Conservation (phyloP, 176 grass and related monocot genomes). For the Hordeum marinum region DNA sequence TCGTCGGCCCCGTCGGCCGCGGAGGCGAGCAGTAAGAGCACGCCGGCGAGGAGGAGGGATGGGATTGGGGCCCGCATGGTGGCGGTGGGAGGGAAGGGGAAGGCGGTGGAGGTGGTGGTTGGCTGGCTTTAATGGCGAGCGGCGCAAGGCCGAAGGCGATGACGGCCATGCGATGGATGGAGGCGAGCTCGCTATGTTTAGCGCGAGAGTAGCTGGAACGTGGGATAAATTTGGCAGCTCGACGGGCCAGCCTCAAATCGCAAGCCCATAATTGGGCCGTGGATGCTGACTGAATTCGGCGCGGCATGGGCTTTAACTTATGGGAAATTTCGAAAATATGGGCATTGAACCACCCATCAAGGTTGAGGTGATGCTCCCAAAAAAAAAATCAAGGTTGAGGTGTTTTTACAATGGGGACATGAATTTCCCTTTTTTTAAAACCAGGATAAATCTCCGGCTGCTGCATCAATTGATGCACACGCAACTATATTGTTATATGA, state of each 20-base stretch:
- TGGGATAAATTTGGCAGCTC: not conserved
- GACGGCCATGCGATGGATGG: not conserved
- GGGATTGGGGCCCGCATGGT: not conserved
- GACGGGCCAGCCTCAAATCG: not conserved
- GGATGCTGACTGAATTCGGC: too few species aligned
- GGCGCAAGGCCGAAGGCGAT: not conserved
- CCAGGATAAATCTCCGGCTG: too few species aligned
- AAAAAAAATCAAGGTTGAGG: too few species aligned
- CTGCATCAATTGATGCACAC: too few species aligned
- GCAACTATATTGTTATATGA: too few species aligned
- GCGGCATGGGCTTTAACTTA: too few species aligned
- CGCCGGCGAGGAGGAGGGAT: not conserved
- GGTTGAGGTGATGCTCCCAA: too few species aligned
- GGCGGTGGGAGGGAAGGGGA: not conserved
- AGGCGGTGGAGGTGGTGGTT: not conserved
- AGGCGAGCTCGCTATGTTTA: conserved; percentile 14
- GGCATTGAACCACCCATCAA: too few species aligned
- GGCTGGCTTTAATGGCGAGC: not conserved
- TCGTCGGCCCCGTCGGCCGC: not conserved
- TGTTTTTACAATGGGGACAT: too few species aligned
- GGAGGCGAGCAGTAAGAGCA: not conserved
- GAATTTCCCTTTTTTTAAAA: too few species aligned
- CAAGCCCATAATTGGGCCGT: too few species aligned
- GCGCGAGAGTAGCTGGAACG: not conserved
- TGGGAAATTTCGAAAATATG: too few species aligned